phyloP scores from a whole-genome alignment of 768 basidiomycete genomes.

The Lentinula boryana region DNA sequence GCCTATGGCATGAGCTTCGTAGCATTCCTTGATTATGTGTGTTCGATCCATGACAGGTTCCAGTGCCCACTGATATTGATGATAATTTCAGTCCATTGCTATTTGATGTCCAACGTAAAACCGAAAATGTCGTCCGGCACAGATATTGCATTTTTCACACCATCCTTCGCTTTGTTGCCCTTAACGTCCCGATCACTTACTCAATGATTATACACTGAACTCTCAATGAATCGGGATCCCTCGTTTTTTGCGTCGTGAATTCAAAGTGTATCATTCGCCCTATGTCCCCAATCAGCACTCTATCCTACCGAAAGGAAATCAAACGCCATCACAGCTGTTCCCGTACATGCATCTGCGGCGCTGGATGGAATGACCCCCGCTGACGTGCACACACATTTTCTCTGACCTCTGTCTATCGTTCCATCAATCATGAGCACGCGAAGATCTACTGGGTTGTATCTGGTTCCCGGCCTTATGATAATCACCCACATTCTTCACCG shows the following conservation, averaged over 20 bases:
- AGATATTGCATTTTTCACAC: neutral
- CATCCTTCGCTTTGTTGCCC: neutral
- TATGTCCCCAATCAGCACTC: neutral
- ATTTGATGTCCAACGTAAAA: neutral
- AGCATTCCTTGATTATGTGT: neutral
- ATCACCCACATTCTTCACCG: neutral
- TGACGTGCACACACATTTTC: neutral
- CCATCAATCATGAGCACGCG: constrained; percentile 1
- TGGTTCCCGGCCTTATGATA: neutral
- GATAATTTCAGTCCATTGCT: neutral
- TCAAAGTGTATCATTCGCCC: neutral
- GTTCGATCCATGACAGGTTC: neutral
- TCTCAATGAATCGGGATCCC: neutral
- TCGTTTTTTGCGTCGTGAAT: neutral
- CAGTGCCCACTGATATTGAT: neutral
- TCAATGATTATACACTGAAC: neutral
- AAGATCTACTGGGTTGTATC: neutral
- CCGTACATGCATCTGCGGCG: neutral
- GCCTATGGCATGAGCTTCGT: constrained; percentile 27
- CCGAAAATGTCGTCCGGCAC: neutral
- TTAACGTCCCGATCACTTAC: neutral
- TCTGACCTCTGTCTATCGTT: neutral
- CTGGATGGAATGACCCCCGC: neutral
- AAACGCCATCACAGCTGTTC: neutral
- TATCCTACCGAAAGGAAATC: neutral